A percentile compares a stretch with the other conserved stretches of the same genome.
phyloP scores from a whole-genome alignment of 2,329 filamentous ascomycete species.

The Cladosporium sp. region DNA sequence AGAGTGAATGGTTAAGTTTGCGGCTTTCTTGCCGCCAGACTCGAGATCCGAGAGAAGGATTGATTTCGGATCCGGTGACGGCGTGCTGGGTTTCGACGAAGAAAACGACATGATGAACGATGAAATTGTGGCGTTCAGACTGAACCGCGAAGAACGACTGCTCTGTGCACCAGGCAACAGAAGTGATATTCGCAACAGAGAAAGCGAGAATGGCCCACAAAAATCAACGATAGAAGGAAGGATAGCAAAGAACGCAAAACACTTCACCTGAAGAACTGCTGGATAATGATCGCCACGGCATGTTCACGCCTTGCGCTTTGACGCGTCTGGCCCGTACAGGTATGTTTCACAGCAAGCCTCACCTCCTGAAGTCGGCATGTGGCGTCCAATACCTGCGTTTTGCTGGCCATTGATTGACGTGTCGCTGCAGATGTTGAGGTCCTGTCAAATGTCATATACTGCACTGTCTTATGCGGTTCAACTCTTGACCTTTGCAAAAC shows the following conservation, averaged over 20 bases:
- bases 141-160: background rate
- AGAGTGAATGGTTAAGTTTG: constrained; percentile 16
- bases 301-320: constrained; percentile 13
- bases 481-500: no score
- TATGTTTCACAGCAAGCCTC: background rate
- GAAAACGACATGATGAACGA: background rate
- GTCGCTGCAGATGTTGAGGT: constrained; percentile 2
- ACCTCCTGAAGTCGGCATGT: constrained; percentile 8
- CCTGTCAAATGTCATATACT: background rate
- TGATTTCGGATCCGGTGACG: constrained; percentile 4
- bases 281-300: constrained; percentile 2
- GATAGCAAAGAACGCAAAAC: background rate
- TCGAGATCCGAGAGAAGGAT: constrained; percentile 17
- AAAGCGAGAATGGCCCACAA: background rate
- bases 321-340: constrained; percentile 4
- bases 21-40: constrained; percentile 16
- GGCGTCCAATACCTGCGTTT: constrained; percentile 4
- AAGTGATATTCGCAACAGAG: no score
- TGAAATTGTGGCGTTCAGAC: background rate
- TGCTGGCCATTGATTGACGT: background rate
- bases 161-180: background rate
- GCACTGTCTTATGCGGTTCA: no score
- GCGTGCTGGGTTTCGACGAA: constrained; percentile 7
- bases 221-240: background rate
- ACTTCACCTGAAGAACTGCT: background rate